Conservation (phyloP, 768 basidiomycete genomes). For the Cystofilobasidium capitatum region DNA sequence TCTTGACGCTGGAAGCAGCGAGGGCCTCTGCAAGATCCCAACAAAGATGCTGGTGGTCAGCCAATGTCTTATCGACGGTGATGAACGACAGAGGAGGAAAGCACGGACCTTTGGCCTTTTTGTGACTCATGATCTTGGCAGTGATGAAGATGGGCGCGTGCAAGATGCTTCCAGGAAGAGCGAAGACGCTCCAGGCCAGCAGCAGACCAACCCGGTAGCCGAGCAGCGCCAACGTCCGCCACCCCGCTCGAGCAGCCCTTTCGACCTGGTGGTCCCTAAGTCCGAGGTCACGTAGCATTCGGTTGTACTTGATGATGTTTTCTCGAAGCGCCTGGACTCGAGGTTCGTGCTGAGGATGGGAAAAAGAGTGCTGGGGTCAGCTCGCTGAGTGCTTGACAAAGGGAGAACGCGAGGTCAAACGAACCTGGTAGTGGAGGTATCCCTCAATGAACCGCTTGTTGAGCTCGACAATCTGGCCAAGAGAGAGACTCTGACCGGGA, state of each 20-base stretch:
- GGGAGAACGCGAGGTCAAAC: background rate
- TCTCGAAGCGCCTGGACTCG: constrained; percentile 67
- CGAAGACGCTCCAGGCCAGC: constrained; percentile 67
- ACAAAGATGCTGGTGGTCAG: background rate
- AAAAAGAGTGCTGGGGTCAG: background rate
- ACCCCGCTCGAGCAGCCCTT: constrained; percentile 68
- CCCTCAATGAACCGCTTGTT: constrained; percentile 88
- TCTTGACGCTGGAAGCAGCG: constrained; percentile 87
- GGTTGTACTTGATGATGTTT: constrained; percentile 82
- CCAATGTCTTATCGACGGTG: background rate
- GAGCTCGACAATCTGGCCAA: constrained; percentile 91
- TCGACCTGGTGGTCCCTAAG: constrained; percentile 94
- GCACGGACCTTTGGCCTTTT: constrained; percentile 71
- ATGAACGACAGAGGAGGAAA: background rate
- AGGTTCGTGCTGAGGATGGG: constrained; percentile 59
- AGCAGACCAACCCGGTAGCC: constrained; percentile 71
- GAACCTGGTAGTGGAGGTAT: constrained; percentile 63
- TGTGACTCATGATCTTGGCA: constrained; percentile 74
- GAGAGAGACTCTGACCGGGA: constrained; percentile 82
- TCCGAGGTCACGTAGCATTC: constrained; percentile 74
- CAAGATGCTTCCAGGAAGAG: constrained; percentile 79
- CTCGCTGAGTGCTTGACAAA: too few species aligned
- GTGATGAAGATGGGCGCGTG: constrained; percentile 89
- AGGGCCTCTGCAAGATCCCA: constrained; percentile 68
- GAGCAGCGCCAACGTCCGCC: constrained; percentile 71